Evolutionary conservation across 116 monocot species (phyloP), one percentile per base, ranked within the genome.

Genomic region (Phalaenopsis hybrid): DNA sequence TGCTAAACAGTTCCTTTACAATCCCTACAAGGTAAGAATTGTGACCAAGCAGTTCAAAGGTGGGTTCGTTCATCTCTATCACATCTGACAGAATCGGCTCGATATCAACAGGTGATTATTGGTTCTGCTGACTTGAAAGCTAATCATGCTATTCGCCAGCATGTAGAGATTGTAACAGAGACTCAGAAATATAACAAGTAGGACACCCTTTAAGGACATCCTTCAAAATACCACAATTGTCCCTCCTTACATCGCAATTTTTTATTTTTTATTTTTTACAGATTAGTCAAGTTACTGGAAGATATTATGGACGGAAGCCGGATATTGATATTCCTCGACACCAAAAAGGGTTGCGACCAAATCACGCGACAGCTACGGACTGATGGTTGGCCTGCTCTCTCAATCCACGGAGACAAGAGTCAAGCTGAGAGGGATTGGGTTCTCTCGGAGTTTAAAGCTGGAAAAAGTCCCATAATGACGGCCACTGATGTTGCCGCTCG

Each of bases 391-490:
- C 99, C 99, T 76, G 99, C 99, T 50, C 83, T 99, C 7, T 99
- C 94, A 74, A 99, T 99, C 82, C 99, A 99, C 77, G 99, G 99
- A 37, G 99, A 99, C 79, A 99, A 99, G 82, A 95, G 95, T 80
- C 99, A 99, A 86, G 99, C 99, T 50, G 99, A 99, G 79, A 92
- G 99, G 77, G 99, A 99, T 65, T 99, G 99, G 99, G 99, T 99
- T 7, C 93, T 99, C 15, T 99, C 99, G 4, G 99, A 99, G 68
- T 99, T 99, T 79, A 99, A 95, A 85, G 88, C 99, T 51, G 99
- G 99, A 75, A 99, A 99, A 83, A 99, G 99, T 82, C 99, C 99
- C 74, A 99, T 99, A 79, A 99, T 99, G 99, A 99, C 93, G 57
- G 99, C 99, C 68, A 98, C 98, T 44, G 98, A 98, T 87, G 98